A percentile compares a stretch with the other conserved stretches of the same genome.
Conservation (phyloP, 2,329 filamentous ascomycete species). For the Cercospora beticola region DNA sequence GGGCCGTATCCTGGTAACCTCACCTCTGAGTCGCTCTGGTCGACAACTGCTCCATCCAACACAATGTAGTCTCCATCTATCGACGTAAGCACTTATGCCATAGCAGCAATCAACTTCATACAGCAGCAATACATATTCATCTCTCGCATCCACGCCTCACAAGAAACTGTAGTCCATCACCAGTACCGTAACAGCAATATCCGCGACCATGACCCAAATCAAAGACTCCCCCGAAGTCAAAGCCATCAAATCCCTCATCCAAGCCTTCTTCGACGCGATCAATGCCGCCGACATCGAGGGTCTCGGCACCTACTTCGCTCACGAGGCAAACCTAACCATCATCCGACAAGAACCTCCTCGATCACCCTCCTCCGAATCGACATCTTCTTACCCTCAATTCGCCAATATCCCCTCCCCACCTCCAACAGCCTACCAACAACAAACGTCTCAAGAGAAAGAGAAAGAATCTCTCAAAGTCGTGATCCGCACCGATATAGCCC, state of each 20-base stretch:
- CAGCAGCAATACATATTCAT: not conserved
- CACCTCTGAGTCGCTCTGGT: not conserved
- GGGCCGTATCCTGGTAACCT: not conserved
- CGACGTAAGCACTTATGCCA: not conserved
- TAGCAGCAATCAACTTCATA: not conserved
- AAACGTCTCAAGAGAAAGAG: not conserved
- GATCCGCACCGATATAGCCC: conserved; percentile 19
- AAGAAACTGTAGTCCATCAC: not conserved
- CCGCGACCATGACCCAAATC: conserved; percentile 18
- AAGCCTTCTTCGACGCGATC: conserved; percentile 28
- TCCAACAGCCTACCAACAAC: not conserved
- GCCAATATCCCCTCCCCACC: conserved; percentile 3
- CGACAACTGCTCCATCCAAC: not conserved
- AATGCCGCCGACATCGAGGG: conserved; percentile 45
- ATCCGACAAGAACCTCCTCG: conserved; percentile 24
- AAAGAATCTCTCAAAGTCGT: conserved; percentile 9
- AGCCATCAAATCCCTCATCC: conserved; percentile 24
- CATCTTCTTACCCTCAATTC: conserved; percentile 30
- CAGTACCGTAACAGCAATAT: not conserved
- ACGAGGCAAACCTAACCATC: conserved; percentile 64
- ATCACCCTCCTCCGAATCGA: conserved; percentile 5
- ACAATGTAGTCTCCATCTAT: not conserved
- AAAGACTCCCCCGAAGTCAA: conserved; percentile 9
- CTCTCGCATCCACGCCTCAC: not conserved
- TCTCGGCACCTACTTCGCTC: conserved; percentile 70